phyloP scores from a whole-genome alignment of 2,329 filamentous ascomycete genomes.

The Alternaria burnsii region DNA sequence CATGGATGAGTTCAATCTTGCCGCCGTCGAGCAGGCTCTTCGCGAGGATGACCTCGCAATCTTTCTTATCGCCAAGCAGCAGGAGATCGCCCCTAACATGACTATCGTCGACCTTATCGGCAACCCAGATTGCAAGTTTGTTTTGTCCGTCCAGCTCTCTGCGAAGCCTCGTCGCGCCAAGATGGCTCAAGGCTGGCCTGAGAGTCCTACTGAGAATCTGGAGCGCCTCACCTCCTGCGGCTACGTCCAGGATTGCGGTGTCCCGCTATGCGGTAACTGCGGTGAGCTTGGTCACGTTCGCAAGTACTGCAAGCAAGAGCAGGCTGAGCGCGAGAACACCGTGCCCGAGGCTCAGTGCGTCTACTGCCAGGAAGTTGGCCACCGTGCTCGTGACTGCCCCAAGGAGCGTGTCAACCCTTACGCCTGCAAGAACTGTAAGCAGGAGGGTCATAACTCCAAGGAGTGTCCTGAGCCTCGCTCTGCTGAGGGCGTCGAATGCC shows the following conservation, averaged over 20 bases:
- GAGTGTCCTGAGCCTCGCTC: constrained; percentile 58
- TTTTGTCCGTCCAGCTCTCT: constrained; percentile 69
- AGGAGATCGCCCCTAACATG: constrained; percentile 54
- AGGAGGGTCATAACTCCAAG: constrained; percentile 47
- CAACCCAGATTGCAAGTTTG: constrained; percentile 69
- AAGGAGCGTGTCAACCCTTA: constrained; percentile 66
- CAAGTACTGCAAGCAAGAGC: constrained; percentile 68
- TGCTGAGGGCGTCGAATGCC: constrained; percentile 68
- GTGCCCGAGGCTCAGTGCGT: constrained; percentile 64
- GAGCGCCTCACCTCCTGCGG: constrained; percentile 72
- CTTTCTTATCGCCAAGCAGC: constrained; percentile 62
- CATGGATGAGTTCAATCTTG: constrained; percentile 51
- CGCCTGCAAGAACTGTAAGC: constrained; percentile 74
- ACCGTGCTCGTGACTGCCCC: constrained; percentile 73
- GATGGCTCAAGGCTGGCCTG: constrained; percentile 69
- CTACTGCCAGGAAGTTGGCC: constrained; percentile 71
- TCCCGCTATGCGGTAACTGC: constrained; percentile 71
- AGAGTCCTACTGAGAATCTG: constrained; percentile 66
- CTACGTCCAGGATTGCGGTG: constrained; percentile 66
- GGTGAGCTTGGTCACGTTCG: constrained; percentile 68
- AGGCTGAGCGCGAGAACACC: constrained; percentile 56
- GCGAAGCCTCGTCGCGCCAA: constrained; percentile 61
- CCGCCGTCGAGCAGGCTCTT: constrained; percentile 61
- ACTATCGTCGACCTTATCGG: constrained; percentile 64
- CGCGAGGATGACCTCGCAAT: constrained; percentile 58